Percentiles rank a stretch among this genome's conserved stretches.
Evolutionary conservation across 805 yeast genomes (phyloP).

Genomic region (Zygosaccharomyces kombuchaensis): DNA sequence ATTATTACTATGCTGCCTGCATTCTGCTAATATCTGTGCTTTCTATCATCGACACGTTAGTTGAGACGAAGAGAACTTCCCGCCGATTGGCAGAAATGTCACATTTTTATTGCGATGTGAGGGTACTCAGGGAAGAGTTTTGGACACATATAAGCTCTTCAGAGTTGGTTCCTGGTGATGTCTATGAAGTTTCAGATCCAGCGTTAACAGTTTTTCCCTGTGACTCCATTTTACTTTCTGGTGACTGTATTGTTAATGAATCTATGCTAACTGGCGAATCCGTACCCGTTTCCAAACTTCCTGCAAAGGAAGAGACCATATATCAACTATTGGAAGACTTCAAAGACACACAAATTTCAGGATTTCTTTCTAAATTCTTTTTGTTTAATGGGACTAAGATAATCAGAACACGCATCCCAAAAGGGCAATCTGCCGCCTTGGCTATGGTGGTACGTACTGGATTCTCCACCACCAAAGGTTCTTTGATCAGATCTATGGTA

Average conservation of each 20-base stretch:
- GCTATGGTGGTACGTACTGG: conserved; percentile 90
- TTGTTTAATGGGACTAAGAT: conserved; percentile 87
- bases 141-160: conserved; percentile 78
- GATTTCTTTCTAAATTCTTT: conserved; percentile 66
- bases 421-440: conserved; percentile 52
- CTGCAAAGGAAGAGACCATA: conserved; percentile 61
- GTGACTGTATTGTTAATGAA: conserved; percentile 96
- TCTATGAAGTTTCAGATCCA: conserved; percentile 88
- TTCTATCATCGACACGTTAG: conserved; percentile 71
- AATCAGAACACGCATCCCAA: conserved; percentile 70
- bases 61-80: conserved; percentile 81
- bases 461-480: conserved; percentile 92
- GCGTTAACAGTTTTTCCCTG: conserved; percentile 72
- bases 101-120: conserved; percentile 66
- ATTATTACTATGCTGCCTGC: conserved; percentile 90
- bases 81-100: conserved; percentile 70
- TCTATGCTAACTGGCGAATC: conserved; percentile 98
- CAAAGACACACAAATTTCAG: conserved; percentile 50
- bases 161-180: conserved; percentile 93
- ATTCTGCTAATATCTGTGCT: conserved; percentile 80
- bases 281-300: conserved; percentile 84
- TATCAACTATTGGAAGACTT: conserved; percentile 54
- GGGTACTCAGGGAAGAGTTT: conserved; percentile 89
- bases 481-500: conserved; percentile 88
- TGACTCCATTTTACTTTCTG: conserved; percentile 80